Evolutionary conservation across 73 alveolate species (phyloP).

Genomic region (Halteria grandinella): DNA sequence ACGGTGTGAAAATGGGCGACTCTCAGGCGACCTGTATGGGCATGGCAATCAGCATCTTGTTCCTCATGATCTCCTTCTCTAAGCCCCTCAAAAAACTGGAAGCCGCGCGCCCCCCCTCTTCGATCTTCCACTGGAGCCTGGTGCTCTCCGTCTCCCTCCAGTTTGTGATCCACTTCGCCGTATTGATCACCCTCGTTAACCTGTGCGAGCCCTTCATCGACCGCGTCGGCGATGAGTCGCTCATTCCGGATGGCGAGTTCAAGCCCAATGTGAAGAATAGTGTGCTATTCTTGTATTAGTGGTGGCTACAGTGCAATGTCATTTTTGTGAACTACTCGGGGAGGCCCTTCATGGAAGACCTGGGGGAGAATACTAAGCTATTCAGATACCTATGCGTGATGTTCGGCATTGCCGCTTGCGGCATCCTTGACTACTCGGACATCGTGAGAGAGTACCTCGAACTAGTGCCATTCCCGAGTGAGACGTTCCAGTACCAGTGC

Average conservation of each 20-base stretch:
- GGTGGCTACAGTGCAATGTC: conserved; percentile 87
- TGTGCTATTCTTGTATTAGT: conserved; percentile 81
- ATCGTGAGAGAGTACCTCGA: conserved; percentile 43
- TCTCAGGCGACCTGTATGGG: conserved; percentile 87
- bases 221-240: conserved; percentile 66
- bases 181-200: conserved; percentile 70
- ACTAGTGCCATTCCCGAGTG: conserved; percentile 56
- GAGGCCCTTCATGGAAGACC: conserved; percentile 88
- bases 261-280: conserved; percentile 93
- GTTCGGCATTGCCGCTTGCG: conserved; percentile 37
- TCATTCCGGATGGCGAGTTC: conserved; percentile 87
- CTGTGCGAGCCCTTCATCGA: conserved; percentile 71
- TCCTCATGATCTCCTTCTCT: conserved; percentile 83
- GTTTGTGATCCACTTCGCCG: conserved; percentile 77
- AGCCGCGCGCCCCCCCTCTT: conserved; percentile 77
- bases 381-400: conserved; percentile 19
- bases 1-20: conserved; percentile 96
- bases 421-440: conserved; percentile 40
- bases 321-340: conserved; percentile 92
- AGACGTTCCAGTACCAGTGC: conserved; percentile 15
- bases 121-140: conserved; percentile 76
- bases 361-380: conserved; percentile 66
- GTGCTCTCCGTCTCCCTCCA: conserved; percentile 76
- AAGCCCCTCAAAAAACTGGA: conserved; percentile 80
- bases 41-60: conserved; percentile 72